Evolutionary conservation across 345 rosid genomes (phyloP), one percentile per base, ranked within the genome.

Genomic region (Nephelium lappaceum): DNA sequence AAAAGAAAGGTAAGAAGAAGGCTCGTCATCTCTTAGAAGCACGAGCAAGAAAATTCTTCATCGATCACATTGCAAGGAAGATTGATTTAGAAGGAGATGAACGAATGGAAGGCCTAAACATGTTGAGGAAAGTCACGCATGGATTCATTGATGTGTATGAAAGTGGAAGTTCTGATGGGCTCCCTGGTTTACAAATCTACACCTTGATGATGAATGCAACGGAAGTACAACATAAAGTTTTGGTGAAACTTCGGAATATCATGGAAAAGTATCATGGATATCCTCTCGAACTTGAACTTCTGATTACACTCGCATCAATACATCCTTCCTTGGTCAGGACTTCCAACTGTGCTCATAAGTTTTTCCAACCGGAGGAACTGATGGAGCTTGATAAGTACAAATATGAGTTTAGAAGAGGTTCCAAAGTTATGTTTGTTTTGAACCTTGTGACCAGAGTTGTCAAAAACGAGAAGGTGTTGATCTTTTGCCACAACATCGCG

Each of bases 401-500:
- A 78, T 87, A 45, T 16, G 92, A 94, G 42, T 85, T 83, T 5
- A 87, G 79, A 73, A 95, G 87, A 83, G 98, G 95, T 75, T 91
- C 98, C 0, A 95, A 93, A 79, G 93, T 95, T 83, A 95, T 91
- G 92, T 95, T 95, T 31, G 98, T 95, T 76, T 79, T 95, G 77
- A 93, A 93, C 78, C 98, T 95, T 15, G 93, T 95, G 71, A 87
- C 84, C 67, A 90, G 98, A 6, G 89, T 93, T 55, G 86, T 92
- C 63, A 84, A 81, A 81, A 85, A 86, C 66, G 98, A 95, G 84
- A 95, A 95, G 73, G 89, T 90, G 53, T 83, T 95, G 43, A 88
- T 93, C 25, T 95, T 95, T 72, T 95, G 98, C 88, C 98, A 95
- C 88, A 95, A 92, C 83, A 92, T 95, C 64, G 98, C 98, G 0